These are phyloP conservation scores for Aspergillus luchuensis DNA, from an alignment of 2,329 filamentous ascomycete species.

Conservation along the genomic window DNA sequence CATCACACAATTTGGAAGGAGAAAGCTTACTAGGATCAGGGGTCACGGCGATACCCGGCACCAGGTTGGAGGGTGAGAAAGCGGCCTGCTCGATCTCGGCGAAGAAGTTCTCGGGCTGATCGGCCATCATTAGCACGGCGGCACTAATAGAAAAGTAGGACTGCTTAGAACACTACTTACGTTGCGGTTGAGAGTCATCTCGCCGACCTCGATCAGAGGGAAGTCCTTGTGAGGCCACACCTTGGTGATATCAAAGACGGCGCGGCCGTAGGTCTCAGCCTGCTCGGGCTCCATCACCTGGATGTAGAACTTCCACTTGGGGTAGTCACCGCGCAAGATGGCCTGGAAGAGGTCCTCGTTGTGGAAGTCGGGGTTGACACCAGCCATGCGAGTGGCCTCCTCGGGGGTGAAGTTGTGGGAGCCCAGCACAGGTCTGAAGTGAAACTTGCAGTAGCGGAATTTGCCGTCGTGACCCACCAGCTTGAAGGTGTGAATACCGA, in stretches of 20 bases:
- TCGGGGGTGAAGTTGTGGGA: conserved; percentile 56
- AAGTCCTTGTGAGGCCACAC: conserved; percentile 56
- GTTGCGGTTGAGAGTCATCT: conserved; percentile 56
- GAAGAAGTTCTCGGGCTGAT: conserved; percentile 60
- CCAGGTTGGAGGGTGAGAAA: conserved; percentile 66
- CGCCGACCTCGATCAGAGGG: conserved; percentile 53
- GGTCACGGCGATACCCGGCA: conserved; percentile 64
- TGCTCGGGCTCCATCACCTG: conserved; percentile 58
- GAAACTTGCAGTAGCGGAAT: conserved; percentile 63
- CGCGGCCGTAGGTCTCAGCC: conserved; percentile 50
- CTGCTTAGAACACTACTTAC: conserved; percentile 23
- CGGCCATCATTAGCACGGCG: neutral
- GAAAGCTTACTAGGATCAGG: conserved; percentile 56
- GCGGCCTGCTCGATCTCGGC: conserved; percentile 68
- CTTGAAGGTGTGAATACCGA: conserved; percentile 40
- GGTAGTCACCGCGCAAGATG: conserved; percentile 60
- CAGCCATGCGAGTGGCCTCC: conserved; percentile 55
- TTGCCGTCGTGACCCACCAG: conserved; percentile 44
- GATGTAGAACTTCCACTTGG: conserved; percentile 58
- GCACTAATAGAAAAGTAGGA: neutral
- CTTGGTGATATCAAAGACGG: conserved; percentile 61
- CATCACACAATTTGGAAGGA: no score
- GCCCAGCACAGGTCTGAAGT: conserved; percentile 60
- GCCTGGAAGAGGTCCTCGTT: conserved; percentile 63
- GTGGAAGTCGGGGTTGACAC: conserved; percentile 60